Conservation (phyloP, 192 early-diverging fungal species). For the Backusella psychrophila region DNA sequence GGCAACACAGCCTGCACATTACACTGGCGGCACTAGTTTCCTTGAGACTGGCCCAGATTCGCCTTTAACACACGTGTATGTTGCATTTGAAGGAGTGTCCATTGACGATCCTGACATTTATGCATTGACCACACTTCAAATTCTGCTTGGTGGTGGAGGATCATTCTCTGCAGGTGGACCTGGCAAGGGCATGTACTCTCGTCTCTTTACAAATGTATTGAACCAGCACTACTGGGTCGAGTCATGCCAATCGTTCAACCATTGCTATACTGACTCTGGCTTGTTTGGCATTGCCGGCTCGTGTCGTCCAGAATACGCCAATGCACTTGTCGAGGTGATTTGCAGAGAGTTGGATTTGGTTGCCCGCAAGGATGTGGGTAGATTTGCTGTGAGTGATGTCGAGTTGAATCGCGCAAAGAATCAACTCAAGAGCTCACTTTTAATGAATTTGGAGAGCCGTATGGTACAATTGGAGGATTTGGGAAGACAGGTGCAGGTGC, state of each 20-base stretch:
- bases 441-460: constrained; percentile 93
- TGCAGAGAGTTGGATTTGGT: constrained; percentile 78
- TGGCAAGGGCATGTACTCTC: constrained; percentile 98
- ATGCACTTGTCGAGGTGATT: constrained; percentile 76
- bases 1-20: constrained; percentile 55
- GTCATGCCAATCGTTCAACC: constrained; percentile 89
- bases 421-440: constrained; percentile 86
- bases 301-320: constrained; percentile 75
- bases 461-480: constrained; percentile 95
- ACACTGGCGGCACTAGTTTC: constrained; percentile 81
- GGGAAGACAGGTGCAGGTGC: constrained; percentile 78
- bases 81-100: constrained; percentile 85
- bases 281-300: constrained; percentile 92
- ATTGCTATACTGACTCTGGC: constrained; percentile 86
- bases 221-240: constrained; percentile 96
- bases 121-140: constrained; percentile 85
- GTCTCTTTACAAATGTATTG: constrained; percentile 92
- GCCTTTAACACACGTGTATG: constrained; percentile 83
- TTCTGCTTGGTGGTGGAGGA: constrained; percentile 93
- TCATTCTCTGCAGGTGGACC: constrained; percentile 97
- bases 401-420: constrained; percentile 92
- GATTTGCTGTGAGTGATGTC: constrained; percentile 42
- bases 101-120: constrained; percentile 90
- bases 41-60: constrained; percentile 61
- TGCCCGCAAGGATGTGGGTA: constrained; percentile 42